Base-by-base conservation (phyloP, 768 basidiomycete species). In the Tylopilus plumbeoviolaceoides region DNA sequence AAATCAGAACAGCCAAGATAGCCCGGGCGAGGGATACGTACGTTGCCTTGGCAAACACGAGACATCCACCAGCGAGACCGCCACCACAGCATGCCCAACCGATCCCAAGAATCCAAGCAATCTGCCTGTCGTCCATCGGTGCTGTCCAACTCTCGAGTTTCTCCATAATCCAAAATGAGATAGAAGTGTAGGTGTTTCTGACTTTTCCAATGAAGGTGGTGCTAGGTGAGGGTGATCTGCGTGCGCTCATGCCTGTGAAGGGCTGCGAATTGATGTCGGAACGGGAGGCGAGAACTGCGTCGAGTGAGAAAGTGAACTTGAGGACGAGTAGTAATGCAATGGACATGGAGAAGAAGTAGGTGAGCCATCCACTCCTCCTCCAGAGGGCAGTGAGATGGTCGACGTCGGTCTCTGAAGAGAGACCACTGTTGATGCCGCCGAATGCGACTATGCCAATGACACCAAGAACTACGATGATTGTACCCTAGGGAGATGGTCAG, bases 11-110 rank as follows among this genome's bases (percentile, higher is more conserved):
- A 12, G 21, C 48, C 15, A 50, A 28, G 36, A 17, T 39, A 27
- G 47, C 23, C 48, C 12, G 23, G 21, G 20, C 18, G 35, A 27
- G 44, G 30, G 7, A 27, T 36, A 63, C 69, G 50, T 39, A 70
- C 69, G 59, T 70, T 9, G 70, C 69, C 48, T 72, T 87, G 7
- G 86, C 86, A 56, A 98, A 95, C 4, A 98, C 91, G 52, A 98
- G 75, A 69, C 85, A 89, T 39, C 85, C 84, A 6, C 95, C 95
- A 7, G 92, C 91, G 36, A 98, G 74, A 33, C 91, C 87, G 12
- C 95, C 95, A 31, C 95, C 94, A 50, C 85, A 84, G 56, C 93
- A 93, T 3, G 92, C 89, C 95, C 95, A 98, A 2, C 86, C 87
- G 46, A 98, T 91, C 14, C 94, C 95, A 42, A 95, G 77, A 25